A percentile compares a stretch with the other conserved stretches of the same genome.
Evolutionary conservation across 345 rosid genomes (phyloP).

Genomic region (Salix brachista): DNA sequence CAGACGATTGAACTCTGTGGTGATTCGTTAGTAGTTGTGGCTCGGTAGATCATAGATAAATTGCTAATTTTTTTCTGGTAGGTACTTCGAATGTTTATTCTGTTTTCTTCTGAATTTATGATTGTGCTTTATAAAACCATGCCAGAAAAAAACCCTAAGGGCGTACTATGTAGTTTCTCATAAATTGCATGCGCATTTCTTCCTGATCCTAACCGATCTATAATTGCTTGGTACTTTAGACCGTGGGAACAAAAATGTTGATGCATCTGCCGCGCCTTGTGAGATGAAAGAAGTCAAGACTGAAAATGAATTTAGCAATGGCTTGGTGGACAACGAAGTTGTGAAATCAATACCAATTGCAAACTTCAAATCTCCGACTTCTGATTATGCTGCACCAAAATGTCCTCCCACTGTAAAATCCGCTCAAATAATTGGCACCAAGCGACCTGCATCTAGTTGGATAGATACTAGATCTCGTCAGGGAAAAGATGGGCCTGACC

Average conservation of each 20-base stretch:
- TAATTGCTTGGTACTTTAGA: constrained; percentile 25
- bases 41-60: neutral
- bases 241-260: constrained; percentile 20
- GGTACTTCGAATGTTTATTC: neutral
- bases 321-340: constrained; percentile 31
- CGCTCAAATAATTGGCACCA: constrained; percentile 42
- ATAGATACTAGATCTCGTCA: constrained; percentile 67
- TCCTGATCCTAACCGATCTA: constrained; percentile 9
- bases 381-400: constrained; percentile 19
- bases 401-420: constrained; percentile 36
- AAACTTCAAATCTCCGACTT: constrained; percentile 28
- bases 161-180: neutral
- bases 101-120: neutral
- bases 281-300: constrained; percentile 35
- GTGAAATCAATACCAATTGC: constrained; percentile 36
- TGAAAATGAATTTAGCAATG: constrained; percentile 27
- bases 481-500: constrained; percentile 52
- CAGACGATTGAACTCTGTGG: neutral
- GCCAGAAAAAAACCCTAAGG: neutral
- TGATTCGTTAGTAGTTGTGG: constrained; percentile 2
- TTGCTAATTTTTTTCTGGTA: neutral
- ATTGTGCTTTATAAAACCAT: neutral
- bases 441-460: constrained; percentile 71
- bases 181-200: constrained; percentile 3
- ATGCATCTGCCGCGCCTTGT: constrained; percentile 12